Base-by-base conservation (phyloP, 2,329 filamentous ascomycete species). In the Aureobasidium sp. region DNA sequence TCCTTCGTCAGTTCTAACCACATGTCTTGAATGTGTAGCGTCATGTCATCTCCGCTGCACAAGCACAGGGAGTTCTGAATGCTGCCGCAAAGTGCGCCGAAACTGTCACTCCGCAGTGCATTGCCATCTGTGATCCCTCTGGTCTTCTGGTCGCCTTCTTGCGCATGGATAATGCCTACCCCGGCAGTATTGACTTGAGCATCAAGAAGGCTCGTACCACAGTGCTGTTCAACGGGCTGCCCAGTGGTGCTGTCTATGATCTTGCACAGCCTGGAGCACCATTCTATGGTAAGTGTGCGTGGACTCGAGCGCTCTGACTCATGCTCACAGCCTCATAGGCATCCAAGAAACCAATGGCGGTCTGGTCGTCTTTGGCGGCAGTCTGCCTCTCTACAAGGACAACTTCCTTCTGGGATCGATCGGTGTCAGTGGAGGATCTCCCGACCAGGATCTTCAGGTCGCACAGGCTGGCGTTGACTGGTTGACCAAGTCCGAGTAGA, bases 141-240 rank as follows among this genome's bases (percentile, higher is more conserved):
- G 65, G 64, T 11, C 65, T 66, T 29, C 65, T 71, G 37, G 68
- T 71, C 37, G 68, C 66, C 2, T 69, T 71, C 64, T 54, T 70
- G 29, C 65, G 69, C 15, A 71, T 70, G 68, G 69, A 70, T 60
- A 68, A 70, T 58, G 67, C 69, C 15, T 70, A 64, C 48, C 65
- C 68, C 35, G 66, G 63, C 37, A 61, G 58, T 35, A 65, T 70
- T 47, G 68, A 70, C 61, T 67, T 71, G 59, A 66, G 63, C 37
- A 69, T 67, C 59, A 70, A 70, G 62, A 70, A 71, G 47, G 69
- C 70, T 17, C 66, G 68, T 45, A 70, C 68, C 1, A 67, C 68
- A 4, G 65, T 66, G 6, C 61, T 66, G 27, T 70, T 70, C 66
- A 70, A 70, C 35, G 70, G 69, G 15, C 65, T 69, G 31, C 66